A percentile compares a stretch with the other conserved stretches of the same genome.
These are phyloP conservation scores for Asclepias syriaca DNA, from an alignment of 257 asterid genomes.

Conservation along the genomic window DNA sequence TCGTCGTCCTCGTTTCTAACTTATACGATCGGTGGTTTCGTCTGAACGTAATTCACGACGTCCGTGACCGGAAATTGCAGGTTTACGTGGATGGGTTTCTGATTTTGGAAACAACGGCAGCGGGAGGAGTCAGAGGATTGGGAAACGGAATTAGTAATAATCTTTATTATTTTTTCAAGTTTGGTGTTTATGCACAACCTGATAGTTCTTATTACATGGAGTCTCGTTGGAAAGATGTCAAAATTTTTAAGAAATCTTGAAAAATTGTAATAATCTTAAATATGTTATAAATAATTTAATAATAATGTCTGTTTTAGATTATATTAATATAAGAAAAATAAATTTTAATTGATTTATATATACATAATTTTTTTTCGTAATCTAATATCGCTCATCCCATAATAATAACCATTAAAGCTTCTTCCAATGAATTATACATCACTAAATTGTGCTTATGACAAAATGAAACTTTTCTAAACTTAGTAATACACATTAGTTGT, in stretches of 20 bases:
- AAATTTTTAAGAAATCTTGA: constrained; percentile 24
- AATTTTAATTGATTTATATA: no score
- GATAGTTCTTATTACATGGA: constrained; percentile 36
- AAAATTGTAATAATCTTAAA: no score
- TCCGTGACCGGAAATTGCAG: constrained; percentile 25
- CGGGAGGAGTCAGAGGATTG: constrained; percentile 23
- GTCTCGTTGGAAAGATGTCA: constrained; percentile 35
- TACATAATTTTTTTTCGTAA: no score
- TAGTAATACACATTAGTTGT: no score
- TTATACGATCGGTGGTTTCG: constrained; percentile 37
- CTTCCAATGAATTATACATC: no score
- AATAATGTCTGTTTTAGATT: no score
- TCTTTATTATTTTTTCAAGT: constrained; percentile 25
- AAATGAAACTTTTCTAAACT: no score
- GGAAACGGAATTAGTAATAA: constrained; percentile 11
- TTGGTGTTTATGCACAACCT: constrained; percentile 39
- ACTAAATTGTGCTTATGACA: no score
- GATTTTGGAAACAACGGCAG: constrained; percentile 8
- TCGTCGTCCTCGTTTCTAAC: constrained; percentile 11
- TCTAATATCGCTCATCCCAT: no score
- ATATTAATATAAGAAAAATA: no score
- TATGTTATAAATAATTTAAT: no score
- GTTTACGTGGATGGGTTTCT: constrained; percentile 25
- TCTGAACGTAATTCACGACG: constrained; percentile 29
- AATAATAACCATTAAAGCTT: no score